These are phyloP conservation scores for Xylaria sp. DNA, from an alignment of 2,329 filamentous ascomycete species.

Conservation along the genomic window DNA sequence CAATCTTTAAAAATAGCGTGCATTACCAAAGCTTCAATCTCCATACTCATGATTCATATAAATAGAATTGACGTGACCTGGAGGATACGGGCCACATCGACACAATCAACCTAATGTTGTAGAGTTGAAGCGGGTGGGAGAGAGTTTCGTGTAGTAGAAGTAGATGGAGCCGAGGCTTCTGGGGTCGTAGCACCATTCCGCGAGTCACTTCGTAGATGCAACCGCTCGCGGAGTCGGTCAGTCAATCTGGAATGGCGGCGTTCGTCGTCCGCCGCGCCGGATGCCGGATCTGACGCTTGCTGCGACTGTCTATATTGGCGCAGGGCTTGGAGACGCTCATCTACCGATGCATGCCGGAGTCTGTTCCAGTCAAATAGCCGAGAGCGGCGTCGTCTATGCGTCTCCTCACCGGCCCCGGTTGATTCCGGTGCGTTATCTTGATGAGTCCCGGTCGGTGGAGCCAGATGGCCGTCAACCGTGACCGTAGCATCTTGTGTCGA, in stretches of 20 bases:
- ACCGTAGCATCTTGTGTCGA: conserved; percentile 21
- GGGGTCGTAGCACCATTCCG: conserved; percentile 58
- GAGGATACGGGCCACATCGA: background rate
- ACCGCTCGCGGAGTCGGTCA: conserved; percentile 63
- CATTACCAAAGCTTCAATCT: background rate
- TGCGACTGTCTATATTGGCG: conserved; percentile 61
- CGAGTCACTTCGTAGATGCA: conserved; percentile 62
- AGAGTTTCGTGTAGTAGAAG: conserved; percentile 14
- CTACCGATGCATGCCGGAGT: conserved; percentile 67
- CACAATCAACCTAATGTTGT: conserved; percentile 21
- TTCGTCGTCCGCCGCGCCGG: conserved; percentile 51
- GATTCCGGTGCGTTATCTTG: conserved; percentile 50
- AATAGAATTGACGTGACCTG: background rate
- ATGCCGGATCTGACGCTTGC: conserved; percentile 46
- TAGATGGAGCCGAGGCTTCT: conserved; percentile 24
- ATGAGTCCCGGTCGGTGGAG: conserved; percentile 41
- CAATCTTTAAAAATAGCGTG: background rate
- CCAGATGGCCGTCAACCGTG: conserved; percentile 19
- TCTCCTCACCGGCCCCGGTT: conserved; percentile 43
- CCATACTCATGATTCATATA: conserved; percentile 17
- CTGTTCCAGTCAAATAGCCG: conserved; percentile 67
- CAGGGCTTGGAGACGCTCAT: conserved; percentile 71
- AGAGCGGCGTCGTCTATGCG: conserved; percentile 59
- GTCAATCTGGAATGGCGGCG: conserved; percentile 58
- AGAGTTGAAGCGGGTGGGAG: conserved; percentile 20